Base-by-base conservation (phyloP, 176 grass and related monocot genomes). In the Avena eriantha region DNA sequence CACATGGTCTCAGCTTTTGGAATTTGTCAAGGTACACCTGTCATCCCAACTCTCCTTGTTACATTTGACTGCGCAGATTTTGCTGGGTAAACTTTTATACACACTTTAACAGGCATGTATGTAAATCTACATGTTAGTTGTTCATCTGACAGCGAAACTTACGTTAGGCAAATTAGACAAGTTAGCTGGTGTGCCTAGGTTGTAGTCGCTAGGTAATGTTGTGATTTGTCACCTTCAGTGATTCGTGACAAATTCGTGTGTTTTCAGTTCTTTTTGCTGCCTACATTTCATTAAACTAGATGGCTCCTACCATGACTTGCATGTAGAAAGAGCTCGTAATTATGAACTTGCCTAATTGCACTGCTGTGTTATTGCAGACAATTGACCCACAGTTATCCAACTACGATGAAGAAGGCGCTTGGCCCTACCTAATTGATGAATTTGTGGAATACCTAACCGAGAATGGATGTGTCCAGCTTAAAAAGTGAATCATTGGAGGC, bases 351-450 rank as follows among this genome's bases (percentile, higher is more conserved):
- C 35, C 86, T 81, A 53, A 67, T 69, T 73, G 26, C 21, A 24
- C 51, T 45, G 3, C 26, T 82, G 21, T 77, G n/a, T 60, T 80
- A 13, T 75, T 78, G 73, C 87, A 99, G 97, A 93, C 89, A 13
- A 90, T 97, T 4, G 97, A 99, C 81, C 94, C 92, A 24, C 90
- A 97, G 80, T 56, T 99, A 85, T 93, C 97, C 63, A 97, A 99
- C 86, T 99, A 93, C 0, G 97, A 99, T 0, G 94, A 93, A 72
- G 94, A 99, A 83, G 97, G 97, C 65, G 97, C 97, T 75, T 99
- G 97, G 97, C 97, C 97, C 35, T 99, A 99, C 85, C 90, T 99
- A 61, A 95, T 99, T 76, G 97, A 99, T 45, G 97, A 99, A 83
- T 99, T 99, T 51, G 97, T 99, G 65, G 97, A 99, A 48, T 99